Evolutionary conservation across 352 stramenopile species (phyloP).

Genomic region (Blastocystis sp.): DNA sequence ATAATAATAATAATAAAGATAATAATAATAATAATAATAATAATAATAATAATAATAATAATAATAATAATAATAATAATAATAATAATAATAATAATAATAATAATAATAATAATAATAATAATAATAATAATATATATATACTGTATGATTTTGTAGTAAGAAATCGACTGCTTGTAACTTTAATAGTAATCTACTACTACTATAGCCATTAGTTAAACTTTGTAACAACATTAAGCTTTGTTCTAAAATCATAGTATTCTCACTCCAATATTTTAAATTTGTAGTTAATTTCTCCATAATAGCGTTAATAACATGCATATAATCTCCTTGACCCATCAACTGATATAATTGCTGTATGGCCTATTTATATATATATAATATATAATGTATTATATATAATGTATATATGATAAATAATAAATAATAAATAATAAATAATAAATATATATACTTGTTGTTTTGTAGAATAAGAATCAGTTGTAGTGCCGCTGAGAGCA

Average conservation of each 20-base stretch:
- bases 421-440: no score
- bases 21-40: no score
- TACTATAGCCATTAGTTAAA: constrained; percentile 21
- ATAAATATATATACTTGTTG: no score
- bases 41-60: no score
- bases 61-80: no score
- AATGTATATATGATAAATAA: no score
- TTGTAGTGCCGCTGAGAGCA: no score
- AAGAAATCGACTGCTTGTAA: constrained; percentile 28
- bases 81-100: no score
- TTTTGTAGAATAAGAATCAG: no score
- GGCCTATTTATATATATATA: background rate
- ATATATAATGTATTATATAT: no score
- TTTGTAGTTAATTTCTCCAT: constrained; percentile 27
- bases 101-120: no score
- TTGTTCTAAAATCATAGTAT: background rate
- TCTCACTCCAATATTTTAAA: constrained; percentile 22
- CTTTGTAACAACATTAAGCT: constrained; percentile 23
- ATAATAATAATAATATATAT: background rate
- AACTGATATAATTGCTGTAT: constrained; percentile 14
- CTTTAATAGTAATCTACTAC: constrained; percentile 17
- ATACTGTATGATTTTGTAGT: constrained; percentile 32
- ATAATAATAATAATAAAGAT: no score
- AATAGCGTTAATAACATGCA: constrained; percentile 23
- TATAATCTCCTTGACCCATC: constrained; percentile 16